Percentiles rank a stretch among this genome's conserved stretches.
phyloP scores from a whole-genome alignment of 2,329 filamentous ascomycete species.

The Corynespora cassiicola region DNA sequence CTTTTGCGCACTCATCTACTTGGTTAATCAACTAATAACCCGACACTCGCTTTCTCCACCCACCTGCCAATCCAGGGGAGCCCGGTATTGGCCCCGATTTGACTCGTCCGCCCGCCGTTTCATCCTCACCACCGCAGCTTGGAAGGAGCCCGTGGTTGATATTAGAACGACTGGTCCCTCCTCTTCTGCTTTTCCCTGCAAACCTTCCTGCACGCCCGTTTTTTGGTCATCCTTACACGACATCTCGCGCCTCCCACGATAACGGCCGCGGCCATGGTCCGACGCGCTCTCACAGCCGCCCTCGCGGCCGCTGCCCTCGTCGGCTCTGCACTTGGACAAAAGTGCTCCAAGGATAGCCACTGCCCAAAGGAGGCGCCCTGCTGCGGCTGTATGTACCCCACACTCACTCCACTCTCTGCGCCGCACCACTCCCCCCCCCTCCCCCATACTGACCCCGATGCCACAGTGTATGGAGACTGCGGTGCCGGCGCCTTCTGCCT shows the following conservation, averaged over 20 bases:
- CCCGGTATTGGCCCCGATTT: conserved; percentile 10
- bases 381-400: conserved; percentile 44
- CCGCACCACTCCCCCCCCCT: background rate
- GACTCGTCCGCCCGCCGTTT: conserved; percentile 21
- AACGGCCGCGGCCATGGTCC: conserved; percentile 35
- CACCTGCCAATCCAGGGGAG: conserved; percentile 18
- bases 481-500: conserved; percentile 95
- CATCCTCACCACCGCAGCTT: conserved; percentile 15
- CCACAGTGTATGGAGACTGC: conserved; percentile 85
- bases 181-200: conserved; percentile 8
- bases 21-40: conserved; percentile 9
- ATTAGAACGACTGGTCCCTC: conserved; percentile 5
- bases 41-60: conserved; percentile 25
- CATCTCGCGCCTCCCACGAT: conserved; percentile 23
- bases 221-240: conserved; percentile 41
- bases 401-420: conserved; percentile 48
- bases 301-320: conserved; percentile 34
- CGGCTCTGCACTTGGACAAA: conserved; percentile 37
- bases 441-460: conserved; percentile 24
- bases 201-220: conserved; percentile 28
- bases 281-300: conserved; percentile 31
- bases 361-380: conserved; percentile 69
- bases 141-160: conserved; percentile 11
- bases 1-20: conserved; percentile 12
- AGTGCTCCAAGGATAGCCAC: conserved; percentile 56